Base-by-base conservation (phyloP, 768 basidiomycete genomes). In the Kondoa subrosea region DNA sequence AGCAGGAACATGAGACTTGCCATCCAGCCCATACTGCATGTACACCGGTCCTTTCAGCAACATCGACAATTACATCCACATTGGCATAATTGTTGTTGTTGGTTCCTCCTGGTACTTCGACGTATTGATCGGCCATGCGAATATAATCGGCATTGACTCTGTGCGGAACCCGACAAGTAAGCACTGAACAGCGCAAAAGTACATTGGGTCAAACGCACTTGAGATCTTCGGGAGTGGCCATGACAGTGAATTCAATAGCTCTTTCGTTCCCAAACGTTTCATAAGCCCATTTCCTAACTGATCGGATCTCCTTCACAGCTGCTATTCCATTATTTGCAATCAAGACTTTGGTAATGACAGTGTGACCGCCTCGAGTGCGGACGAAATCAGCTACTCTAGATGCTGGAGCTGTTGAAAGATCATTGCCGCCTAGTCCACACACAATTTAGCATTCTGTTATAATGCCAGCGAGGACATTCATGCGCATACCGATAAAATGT, bases 1-100 rank as follows among this genome's bases (percentile, higher is more conserved):
- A 29, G 27, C 16, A 26, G 26, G 21, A 40, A 63, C 4, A 40
- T 27, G 4, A 50, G 8, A 8, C 74, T 79, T 74, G 80, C 95
- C 95, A 99, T 67, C 95, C 95, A 34, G 95, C 95, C 95, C 95
- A 99, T 29, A 99, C 95, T 57, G 95, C 95, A 75, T 99, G 95
- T 1, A 97, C 95, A 33, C 91, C 95, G 26, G 91, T 83, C 72
- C 95, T 86, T 79, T 99, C 92, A 57, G 95, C 95, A 67, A 99
- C 85, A 76, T 99, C 95, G 68, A 97, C 89, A 74, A 99, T 97
- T 75, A 95, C 86, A 75, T 99, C 95, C 74, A 99, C 95, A 77
- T 99, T 99, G 73, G 95, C 95, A 75, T 97, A 97, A 78, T 99
- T 97, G 83, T 97, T 91, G 82, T 97, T 99, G 78, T 99, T 99